Conservation (phyloP, 2,329 filamentous ascomycete species). For the Verticillium albo-atrum region DNA sequence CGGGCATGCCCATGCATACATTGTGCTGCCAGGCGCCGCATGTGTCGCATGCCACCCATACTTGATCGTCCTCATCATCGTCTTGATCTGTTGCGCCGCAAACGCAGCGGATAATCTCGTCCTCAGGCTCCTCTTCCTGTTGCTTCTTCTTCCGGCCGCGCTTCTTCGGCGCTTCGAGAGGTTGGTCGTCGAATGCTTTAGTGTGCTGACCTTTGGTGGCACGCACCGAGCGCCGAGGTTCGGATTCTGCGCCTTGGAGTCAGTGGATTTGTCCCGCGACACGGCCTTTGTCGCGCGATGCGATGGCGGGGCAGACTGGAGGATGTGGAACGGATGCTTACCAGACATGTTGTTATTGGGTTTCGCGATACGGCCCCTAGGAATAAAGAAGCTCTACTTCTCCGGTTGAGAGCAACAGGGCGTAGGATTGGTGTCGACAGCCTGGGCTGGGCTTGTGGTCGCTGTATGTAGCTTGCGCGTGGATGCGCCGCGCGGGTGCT, state of each 20-base stretch:
- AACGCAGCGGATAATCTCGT: slow-evolving; percentile 85
- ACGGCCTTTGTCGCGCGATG: background rate
- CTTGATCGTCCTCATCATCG: slow-evolving; percentile 75
- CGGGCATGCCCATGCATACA: slow-evolving; percentile 82
- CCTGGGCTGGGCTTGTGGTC: background rate
- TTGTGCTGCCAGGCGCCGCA: slow-evolving; percentile 98
- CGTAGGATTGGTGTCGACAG: background rate
- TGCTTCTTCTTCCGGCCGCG: slow-evolving; percentile 54
- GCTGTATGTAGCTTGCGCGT: background rate
- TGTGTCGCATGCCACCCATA: slow-evolving; percentile 90
- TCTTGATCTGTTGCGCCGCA: slow-evolving; percentile 85
- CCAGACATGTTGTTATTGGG: slow-evolving; percentile 24
- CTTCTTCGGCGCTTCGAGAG: slow-evolving; percentile 48
- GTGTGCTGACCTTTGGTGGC: slow-evolving; percentile 95
- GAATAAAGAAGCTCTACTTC: background rate
- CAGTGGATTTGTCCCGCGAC: background rate
- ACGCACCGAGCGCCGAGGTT: slow-evolving; percentile 89
- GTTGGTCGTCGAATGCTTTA: slow-evolving; percentile 75
- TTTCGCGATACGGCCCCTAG: background rate
- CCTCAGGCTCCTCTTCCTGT: slow-evolving; percentile 50
- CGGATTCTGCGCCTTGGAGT: slow-evolving; percentile 40
- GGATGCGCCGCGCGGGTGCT: background rate
- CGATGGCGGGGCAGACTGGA: background rate
- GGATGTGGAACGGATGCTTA: slow-evolving; percentile 19
- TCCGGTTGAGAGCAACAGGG: background rate